Base-by-base conservation (phyloP, 1,284 basidiomycete species). In the Abortiporus biennis region DNA sequence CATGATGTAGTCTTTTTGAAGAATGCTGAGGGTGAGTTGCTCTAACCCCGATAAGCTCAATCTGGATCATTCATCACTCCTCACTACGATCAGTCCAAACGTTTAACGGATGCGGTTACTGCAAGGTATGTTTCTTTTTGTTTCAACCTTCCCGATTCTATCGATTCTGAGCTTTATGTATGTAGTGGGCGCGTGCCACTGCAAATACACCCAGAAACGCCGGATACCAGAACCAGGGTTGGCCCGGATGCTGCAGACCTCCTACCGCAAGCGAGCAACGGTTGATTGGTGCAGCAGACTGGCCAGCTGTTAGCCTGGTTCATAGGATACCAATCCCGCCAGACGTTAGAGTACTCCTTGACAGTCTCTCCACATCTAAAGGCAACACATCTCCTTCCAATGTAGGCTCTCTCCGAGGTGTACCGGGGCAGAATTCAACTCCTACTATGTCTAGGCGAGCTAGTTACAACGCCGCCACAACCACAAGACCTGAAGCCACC, bases 31-130 rank as follows among this genome's bases (percentile, higher is more conserved):
- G 85, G 85, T 87, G 54, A 52, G 68, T 61, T 46, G 42, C 42
- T 34, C 39, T 37, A 38, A n/a, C n/a, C n/a, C n/a, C n/a, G n/a
- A n/a, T n/a, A n/a, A n/a, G 9, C 37, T 21, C 36, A 21, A 11
- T 23, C 31, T 37, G 36, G 6, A 40, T 23, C 24, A 37, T 37
- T 43, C 44, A 43, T 51, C 47, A 36, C 47, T 38, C 27, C 37
- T 36, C 39, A 25, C 48, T 49, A 51, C 17, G 42, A 32, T 46
- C 61, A 88, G 85, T 88, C 48, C 77, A 80, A 57, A 76, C 75
- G 25, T 89, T 89, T 68, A 88, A 84, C 54, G 85, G 85, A 31
- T 90, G 85, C 61, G 86, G 85, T 15, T 89, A 76, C 62, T 89
- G 85, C 80, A 89, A 87, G 77, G 86, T 86, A 44, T 27, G 62